These are phyloP conservation scores for Xerocomellus dryophilus DNA, from an alignment of 768 basidiomycete species.

Conservation along the genomic window DNA sequence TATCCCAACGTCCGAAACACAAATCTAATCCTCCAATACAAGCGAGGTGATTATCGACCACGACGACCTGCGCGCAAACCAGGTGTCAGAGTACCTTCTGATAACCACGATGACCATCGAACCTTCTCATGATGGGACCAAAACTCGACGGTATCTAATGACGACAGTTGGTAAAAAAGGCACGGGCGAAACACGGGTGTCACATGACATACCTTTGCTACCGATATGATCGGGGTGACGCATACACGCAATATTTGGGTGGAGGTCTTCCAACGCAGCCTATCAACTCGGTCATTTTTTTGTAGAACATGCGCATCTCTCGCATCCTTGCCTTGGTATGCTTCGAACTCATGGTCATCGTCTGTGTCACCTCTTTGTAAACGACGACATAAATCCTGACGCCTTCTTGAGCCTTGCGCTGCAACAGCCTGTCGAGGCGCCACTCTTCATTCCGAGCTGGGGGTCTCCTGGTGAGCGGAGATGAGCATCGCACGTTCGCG, in stretches of 20 bases:
- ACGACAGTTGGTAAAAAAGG: background rate
- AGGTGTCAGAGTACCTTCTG: background rate
- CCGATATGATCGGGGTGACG: constrained; percentile 90
- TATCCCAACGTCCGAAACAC: constrained; percentile 98
- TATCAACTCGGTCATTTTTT: constrained; percentile 26
- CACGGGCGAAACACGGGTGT: background rate
- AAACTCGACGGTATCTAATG: constrained; percentile 69
- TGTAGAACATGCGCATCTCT: background rate
- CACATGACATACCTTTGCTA: constrained; percentile 50
- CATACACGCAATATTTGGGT: constrained; percentile 86
- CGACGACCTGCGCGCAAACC: constrained; percentile 49
- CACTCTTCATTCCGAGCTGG: constrained; percentile 82
- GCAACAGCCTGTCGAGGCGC: constrained; percentile 80
- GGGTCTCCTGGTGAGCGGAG: constrained; percentile 50
- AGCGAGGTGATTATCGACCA: constrained; percentile 82
- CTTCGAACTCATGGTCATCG: constrained; percentile 84
- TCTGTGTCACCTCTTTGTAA: constrained; percentile 94
- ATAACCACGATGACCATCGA: background rate
- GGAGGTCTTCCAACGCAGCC: constrained; percentile 76
- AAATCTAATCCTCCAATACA: constrained; percentile 93
- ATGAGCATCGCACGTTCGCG: constrained; percentile 10
- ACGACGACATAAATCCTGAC: constrained; percentile 90
- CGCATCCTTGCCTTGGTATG: constrained; percentile 66
- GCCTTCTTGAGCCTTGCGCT: constrained; percentile 87
- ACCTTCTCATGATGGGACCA: constrained; percentile 94